These are phyloP conservation scores for Ascosphaera aggregata DNA, from an alignment of 2,329 filamentous ascomycete genomes.

Conservation along the genomic window DNA sequence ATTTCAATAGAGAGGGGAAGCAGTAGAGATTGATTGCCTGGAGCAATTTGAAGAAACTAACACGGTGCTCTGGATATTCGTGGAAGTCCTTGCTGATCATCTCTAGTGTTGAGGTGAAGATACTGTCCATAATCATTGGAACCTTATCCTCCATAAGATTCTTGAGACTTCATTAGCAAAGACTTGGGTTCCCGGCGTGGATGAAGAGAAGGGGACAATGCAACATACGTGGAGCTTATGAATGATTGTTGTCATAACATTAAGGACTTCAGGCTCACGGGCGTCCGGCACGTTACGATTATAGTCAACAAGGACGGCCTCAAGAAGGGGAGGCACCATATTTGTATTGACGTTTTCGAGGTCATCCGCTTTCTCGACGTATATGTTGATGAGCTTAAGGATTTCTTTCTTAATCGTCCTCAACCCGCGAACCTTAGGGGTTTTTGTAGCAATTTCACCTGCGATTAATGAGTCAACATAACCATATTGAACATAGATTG, in stretches of 20 bases:
- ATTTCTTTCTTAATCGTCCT: constrained; percentile 99
- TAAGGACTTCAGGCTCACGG: constrained; percentile 85
- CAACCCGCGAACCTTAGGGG: constrained; percentile 83
- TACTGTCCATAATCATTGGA: constrained; percentile 90
- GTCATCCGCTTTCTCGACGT: constrained; percentile 95
- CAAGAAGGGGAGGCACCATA: constrained; percentile 86
- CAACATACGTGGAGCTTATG: constrained; percentile 80
- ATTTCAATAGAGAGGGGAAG: constrained; percentile 81
- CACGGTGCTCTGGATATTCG: constrained; percentile 92
- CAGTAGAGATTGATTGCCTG: constrained; percentile 93
- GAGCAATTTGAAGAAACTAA: constrained; percentile 98
- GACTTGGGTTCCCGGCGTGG: constrained; percentile 14
- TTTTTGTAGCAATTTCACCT: constrained; percentile 89
- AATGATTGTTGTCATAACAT: constrained; percentile 94
- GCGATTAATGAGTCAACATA: constrained; percentile 1
- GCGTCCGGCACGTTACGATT: constrained; percentile 92
- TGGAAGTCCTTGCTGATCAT: constrained; percentile 99
- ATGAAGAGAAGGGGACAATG: constrained; percentile 28
- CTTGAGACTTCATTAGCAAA: constrained; percentile 24
- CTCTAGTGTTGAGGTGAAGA: constrained; percentile 93
- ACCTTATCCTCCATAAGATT: constrained; percentile 96
- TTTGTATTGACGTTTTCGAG: constrained; percentile 77
- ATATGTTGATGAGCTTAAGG: constrained; percentile 90
- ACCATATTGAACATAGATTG: not conserved
- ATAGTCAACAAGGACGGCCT: constrained; percentile 87